Percentiles rank a stretch among this genome's conserved stretches.
Evolutionary conservation across 805 yeast genomes (phyloP).

Genomic region (Zygotorulaspora sp.): DNA sequence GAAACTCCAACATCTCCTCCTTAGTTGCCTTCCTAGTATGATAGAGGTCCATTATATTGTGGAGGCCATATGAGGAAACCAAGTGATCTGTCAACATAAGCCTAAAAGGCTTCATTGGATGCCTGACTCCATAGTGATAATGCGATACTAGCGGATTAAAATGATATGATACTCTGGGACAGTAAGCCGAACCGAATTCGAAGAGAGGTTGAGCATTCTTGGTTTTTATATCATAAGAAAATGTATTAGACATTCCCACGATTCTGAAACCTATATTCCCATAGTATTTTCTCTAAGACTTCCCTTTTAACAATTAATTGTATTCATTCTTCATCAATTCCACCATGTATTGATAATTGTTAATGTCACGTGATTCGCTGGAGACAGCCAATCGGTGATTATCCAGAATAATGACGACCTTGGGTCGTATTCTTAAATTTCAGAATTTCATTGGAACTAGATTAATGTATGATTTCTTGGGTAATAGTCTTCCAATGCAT

Average conservation of each 20-base stretch:
- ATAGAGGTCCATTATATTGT: constrained; percentile 86
- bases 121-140: constrained; percentile 87
- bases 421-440: too few relatives aligned
- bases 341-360: too few relatives aligned
- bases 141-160: constrained; percentile 74
- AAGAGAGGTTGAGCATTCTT: constrained; percentile 42
- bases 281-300: not conserved
- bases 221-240: constrained; percentile 41
- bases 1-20: constrained; percentile 77
- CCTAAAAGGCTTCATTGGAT: constrained; percentile 98
- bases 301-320: not conserved
- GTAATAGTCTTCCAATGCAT: too few relatives aligned
- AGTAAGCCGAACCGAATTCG: constrained; percentile 41
- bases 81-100: constrained; percentile 90
- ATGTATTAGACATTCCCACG: constrained; percentile 31
- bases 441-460: too few relatives aligned
- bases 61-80: constrained; percentile 76
- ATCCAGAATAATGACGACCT: too few relatives aligned
- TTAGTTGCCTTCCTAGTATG: constrained; percentile 77
- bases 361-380: too few relatives aligned
- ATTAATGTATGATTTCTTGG: too few relatives aligned
- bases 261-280: not conserved
- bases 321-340: too few relatives aligned
- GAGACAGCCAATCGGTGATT: too few relatives aligned
- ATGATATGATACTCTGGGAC: constrained; percentile 77